phyloP scores from a whole-genome alignment of 192 early-diverging fungal species.

The Entomortierella beljakovae region DNA sequence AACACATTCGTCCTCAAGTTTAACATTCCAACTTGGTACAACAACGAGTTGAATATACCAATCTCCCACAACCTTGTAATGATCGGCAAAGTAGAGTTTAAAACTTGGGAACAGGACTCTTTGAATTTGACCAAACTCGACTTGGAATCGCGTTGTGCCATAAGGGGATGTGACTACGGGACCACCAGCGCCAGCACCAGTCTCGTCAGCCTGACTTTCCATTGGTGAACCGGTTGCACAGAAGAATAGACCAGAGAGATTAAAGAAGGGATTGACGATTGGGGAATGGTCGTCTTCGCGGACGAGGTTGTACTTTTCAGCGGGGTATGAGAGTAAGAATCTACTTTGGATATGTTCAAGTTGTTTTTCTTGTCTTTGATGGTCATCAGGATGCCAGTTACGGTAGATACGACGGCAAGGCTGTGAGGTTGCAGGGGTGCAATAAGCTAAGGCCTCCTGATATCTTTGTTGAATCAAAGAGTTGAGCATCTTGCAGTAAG shows the following conservation, averaged over 20 bases:
- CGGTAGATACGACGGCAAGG: slow-evolving; percentile 52
- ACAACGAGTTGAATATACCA: slow-evolving; percentile 54
- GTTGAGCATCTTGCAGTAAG: slow-evolving; percentile 47
- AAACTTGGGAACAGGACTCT: slow-evolving; percentile 37
- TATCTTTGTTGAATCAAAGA: slow-evolving; percentile 37
- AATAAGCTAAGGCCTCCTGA: slow-evolving; percentile 44
- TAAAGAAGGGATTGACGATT: slow-evolving; percentile 43
- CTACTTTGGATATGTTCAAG: slow-evolving; percentile 44
- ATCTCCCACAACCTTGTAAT: slow-evolving; percentile 50
- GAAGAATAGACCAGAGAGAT: slow-evolving; percentile 50
- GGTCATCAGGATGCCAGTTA: slow-evolving; percentile 53
- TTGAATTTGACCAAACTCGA: slow-evolving; percentile 52
- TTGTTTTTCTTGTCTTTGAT: slow-evolving; percentile 47
- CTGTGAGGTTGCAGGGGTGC: slow-evolving; percentile 48
- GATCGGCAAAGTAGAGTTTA: slow-evolving; percentile 54
- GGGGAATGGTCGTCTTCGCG: slow-evolving; percentile 53
- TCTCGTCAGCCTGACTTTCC: slow-evolving; percentile 33
- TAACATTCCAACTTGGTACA: slow-evolving; percentile 50
- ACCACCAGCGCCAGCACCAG: slow-evolving; percentile 51
- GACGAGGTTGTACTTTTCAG: slow-evolving; percentile 55
- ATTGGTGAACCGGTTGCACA: slow-evolving; percentile 48
- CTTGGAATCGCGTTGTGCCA: slow-evolving; percentile 45
- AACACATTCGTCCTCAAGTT: slow-evolving; percentile 42
- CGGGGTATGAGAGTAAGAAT: slow-evolving; percentile 51
- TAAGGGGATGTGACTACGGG: slow-evolving; percentile 48